Evolutionary conservation across 257 asterid genomes (phyloP).

Genomic region (Solanum okadae): DNA sequence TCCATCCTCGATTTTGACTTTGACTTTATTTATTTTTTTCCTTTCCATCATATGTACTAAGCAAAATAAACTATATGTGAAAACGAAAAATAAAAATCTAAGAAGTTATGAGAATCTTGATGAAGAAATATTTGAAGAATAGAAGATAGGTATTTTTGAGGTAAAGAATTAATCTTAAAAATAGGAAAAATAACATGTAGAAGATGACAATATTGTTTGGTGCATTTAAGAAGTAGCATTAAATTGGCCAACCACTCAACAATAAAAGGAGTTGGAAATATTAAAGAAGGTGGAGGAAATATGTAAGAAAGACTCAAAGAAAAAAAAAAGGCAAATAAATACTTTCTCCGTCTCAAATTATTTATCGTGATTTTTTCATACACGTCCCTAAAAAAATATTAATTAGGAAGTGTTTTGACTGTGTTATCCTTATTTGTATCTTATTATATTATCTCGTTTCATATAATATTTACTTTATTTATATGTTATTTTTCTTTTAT

Average conservation of each 20-base stretch:
- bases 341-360: neutral
- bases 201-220: conserved; percentile 5
- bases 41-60: neutral
- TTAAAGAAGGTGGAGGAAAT: neutral
- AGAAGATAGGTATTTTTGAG: neutral
- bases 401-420: too few species aligned
- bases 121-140: neutral
- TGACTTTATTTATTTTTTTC: neutral
- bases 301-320: neutral
- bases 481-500: neutral
- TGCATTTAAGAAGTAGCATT: conserved; percentile 17
- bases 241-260: conserved; percentile 19
- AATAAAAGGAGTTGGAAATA: conserved; percentile 20
- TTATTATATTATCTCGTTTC: neutral
- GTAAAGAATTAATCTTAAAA: neutral
- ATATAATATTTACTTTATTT: neutral
- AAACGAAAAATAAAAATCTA: neutral
- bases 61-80: neutral
- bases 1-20: neutral
- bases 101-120: neutral
- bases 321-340: neutral
- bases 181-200: neutral
- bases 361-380: neutral
- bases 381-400: too few species aligned
- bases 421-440: neutral